Evolutionary conservation across 768 basidiomycete species (phyloP), one percentile per base, ranked within the genome.

Genomic region (Podaxis carcinomalis): DNA sequence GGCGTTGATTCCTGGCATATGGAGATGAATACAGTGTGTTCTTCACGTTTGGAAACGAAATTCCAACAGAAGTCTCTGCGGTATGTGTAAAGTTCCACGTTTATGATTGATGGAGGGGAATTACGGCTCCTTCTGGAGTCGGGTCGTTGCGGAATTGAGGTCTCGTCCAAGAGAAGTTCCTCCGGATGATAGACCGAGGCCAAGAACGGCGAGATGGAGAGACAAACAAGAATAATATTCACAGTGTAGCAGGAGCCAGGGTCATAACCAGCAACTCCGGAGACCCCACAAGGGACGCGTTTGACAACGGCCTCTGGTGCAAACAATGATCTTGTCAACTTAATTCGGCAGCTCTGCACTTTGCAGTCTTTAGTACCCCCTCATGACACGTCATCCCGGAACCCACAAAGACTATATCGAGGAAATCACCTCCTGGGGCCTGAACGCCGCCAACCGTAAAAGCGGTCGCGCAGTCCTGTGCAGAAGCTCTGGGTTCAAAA

Each of bases 1-100:
- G n/a, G n/a, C 40, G 36, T 35, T 28, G 14, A 60, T 32, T 14
- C 59, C 52, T 44, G 51, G 59, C 51, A 60, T 54, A 14, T 56
- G 40, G 47, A 3, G 21, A 13, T 49, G 47, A 27, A 49, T 25
- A 49, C 19, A 14, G 23, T 9, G 21, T 0, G 21, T 49, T 21
- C 47, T 49, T 49, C 47, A 21, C 47, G 23, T 19, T 13, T n/a
- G 16, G 36, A 10, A 37, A 23, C 14, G 28, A 19, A 36, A 37
- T 36, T 23, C n/a, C 27, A 21, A 32, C 32, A 32, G 32, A 32
- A 9, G 32, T 32, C 32, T 32, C 7, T 1, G 32, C 1, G 28
- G 21, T 39, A 11, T 6, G 52, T 25, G 37, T 23, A 23, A 52
- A 54, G 52, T 13, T 54, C 35, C 52, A 54, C 52, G 52, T 39